These are phyloP conservation scores for Trifolium fragiferum DNA, from an alignment of 306 rosid genomes.

Conservation along the genomic window DNA sequence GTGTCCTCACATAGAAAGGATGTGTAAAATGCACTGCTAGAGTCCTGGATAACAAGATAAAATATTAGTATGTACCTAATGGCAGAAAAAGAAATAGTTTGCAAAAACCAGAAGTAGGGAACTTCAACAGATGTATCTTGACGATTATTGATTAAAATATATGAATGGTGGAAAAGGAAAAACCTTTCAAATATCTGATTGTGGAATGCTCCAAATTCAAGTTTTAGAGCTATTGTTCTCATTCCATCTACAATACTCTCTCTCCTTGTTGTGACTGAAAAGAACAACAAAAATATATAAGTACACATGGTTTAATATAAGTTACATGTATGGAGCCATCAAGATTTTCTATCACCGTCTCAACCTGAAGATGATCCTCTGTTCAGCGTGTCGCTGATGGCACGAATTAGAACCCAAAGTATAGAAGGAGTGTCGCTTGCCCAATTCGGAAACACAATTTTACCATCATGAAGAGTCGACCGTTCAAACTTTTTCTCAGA, in stretches of 20 bases:
- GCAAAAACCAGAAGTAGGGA: constrained; percentile 18
- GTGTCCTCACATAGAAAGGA: constrained; percentile 87
- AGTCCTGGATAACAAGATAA: constrained; percentile 69
- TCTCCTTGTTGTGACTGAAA: constrained; percentile 78
- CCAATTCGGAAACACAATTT: constrained; percentile 95
- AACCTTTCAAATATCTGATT: constrained; percentile 94
- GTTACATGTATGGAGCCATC: constrained; percentile 10
- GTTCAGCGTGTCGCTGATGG: constrained; percentile 71
- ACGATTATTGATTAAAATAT: constrained; percentile 21
- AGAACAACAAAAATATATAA: constrained; percentile 44
- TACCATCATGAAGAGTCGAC: constrained; percentile 64
- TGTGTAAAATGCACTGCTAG: constrained; percentile 94
- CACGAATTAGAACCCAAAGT: constrained; percentile 86
- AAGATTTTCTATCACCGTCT: constrained; percentile 46
- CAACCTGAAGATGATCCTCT: constrained; percentile 95
- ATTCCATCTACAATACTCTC: constrained; percentile 93
- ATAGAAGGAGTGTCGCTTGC: constrained; percentile 80
- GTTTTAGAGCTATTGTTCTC: constrained; percentile 95
- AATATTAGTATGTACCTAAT: constrained; percentile 30
- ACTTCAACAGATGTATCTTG: constrained; percentile 25
- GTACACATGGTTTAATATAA: constrained; percentile 23
- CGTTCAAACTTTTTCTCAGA: constrained; percentile 58
- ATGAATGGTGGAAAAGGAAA: constrained; percentile 40
- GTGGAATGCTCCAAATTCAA: constrained; percentile 87
- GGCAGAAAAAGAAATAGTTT: constrained; percentile 34